These are phyloP conservation scores for Helicosporidium sp. DNA, from an alignment of 139 green algal species.

Conservation along the genomic window DNA sequence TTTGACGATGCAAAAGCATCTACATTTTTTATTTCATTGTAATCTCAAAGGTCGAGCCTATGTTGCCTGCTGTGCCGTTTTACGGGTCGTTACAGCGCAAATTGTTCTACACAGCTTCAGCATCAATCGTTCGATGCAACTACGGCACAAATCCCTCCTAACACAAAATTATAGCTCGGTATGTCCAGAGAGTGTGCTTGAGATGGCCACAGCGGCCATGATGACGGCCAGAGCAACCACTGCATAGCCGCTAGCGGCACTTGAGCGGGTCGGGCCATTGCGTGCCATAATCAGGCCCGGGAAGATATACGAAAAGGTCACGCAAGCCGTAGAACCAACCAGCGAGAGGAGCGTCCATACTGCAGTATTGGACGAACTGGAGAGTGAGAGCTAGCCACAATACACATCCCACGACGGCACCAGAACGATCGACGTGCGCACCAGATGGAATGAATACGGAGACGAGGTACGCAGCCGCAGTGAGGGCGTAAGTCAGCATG, in stretches of 20 bases:
- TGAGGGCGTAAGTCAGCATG: slow-evolving; percentile 1
- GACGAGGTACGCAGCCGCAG: slow-evolving; percentile 4
- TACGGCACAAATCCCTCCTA: not conserved
- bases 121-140: too few species aligned
- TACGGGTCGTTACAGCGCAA: too few species aligned
- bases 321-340: slow-evolving; percentile 16
- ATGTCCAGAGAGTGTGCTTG: slow-evolving; percentile 1
- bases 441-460: slow-evolving; percentile 12
- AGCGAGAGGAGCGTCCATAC: slow-evolving; percentile 9
- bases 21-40: too few species aligned
- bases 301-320: slow-evolving; percentile 18
- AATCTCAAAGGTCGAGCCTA: too few species aligned
- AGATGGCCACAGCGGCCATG: not conserved
- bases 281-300: not conserved
- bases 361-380: too few species aligned
- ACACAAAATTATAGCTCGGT: not conserved
- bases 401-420: too few species aligned
- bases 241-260: not conserved
- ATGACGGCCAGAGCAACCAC: not conserved
- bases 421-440: too few species aligned
- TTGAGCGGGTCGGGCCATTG: not conserved
- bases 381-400: too few species aligned
- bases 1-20: too few species aligned
- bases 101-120: too few species aligned
- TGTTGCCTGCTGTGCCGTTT: too few species aligned